Base-by-base conservation (phyloP, 164 flowering plant species). In the Brasenia schreberi region DNA sequence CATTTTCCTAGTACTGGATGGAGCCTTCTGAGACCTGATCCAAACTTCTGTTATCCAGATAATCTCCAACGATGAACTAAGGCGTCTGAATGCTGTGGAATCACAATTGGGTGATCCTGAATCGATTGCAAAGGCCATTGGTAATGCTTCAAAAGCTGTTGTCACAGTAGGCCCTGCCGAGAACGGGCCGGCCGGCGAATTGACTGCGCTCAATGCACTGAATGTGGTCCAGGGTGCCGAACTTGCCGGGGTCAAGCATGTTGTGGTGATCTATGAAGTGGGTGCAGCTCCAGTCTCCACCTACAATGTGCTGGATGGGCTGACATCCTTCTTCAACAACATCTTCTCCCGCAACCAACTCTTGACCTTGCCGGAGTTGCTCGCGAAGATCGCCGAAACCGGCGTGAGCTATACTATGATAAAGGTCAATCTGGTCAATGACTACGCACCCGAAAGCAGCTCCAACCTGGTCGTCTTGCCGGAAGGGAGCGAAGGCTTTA, bases 81-180 rank as follows among this genome's bases (percentile, higher is more conserved):
- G 74, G 59, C 84, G 96, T 9, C 82, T 95, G 14, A 88, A 87
- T 66, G 99, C 99, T 0, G 96, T 95, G 1, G 80, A 84, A 70
- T 85, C 96, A 27, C 56, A 78, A 42, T 88, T 87, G 74, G 60
- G 73, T 27, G 85, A 84, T 43, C 74, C 87, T 0, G 88, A 82
- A 69, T 76, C 94, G 4, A 85, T 95, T 9, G 99, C 99, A 10
- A 89, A 88, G 66, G 90, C 96, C 0, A 91, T 91, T 16, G 96
- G 96, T 5, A 95, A 89, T 59, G 99, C 99, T n/a, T 71, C 82
- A 76, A 95, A 95, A 71, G 96, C 85, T 0, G 99, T 95, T 1
- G 92, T 95, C 53, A 95, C 99, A 1, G 77, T 91, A 33, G 94
- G 99, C 10, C 81, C 85, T 0, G 62, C 71, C 0, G 99, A 95